These are phyloP conservation scores for Botrytis fabae DNA, from an alignment of 2,329 filamentous ascomycete species.

Conservation along the genomic window DNA sequence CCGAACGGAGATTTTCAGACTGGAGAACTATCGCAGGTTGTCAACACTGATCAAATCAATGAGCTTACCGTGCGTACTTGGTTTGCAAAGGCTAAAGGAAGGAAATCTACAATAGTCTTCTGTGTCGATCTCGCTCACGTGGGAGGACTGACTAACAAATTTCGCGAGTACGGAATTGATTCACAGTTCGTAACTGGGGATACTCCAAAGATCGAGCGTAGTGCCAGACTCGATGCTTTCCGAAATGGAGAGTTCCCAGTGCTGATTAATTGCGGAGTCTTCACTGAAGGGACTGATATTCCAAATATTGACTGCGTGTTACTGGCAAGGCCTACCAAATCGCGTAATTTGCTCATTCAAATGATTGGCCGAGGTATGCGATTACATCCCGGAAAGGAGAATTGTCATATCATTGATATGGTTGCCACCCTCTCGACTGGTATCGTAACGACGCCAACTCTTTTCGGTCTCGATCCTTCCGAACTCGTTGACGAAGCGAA, in stretches of 20 bases:
- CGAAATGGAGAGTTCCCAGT: conserved; percentile 76
- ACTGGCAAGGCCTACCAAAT: conserved; percentile 83
- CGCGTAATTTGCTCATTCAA: conserved; percentile 89
- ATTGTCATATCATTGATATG: conserved; percentile 97
- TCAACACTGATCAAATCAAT: conserved; percentile 82
- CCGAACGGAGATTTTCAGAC: conserved; percentile 76
- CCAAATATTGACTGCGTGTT: conserved; percentile 95
- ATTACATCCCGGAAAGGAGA: conserved; percentile 72
- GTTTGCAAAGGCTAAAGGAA: conserved; percentile 70
- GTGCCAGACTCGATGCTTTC: conserved; percentile 73
- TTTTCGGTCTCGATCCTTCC: conserved; percentile 87
- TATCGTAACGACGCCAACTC: conserved; percentile 84
- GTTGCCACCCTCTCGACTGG: conserved; percentile 82
- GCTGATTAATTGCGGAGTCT: conserved; percentile 91
- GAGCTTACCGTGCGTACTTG: conserved; percentile 83
- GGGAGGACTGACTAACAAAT: conserved; percentile 68
- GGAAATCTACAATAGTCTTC: conserved; percentile 88
- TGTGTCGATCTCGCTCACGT: conserved; percentile 91
- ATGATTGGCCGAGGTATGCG: conserved; percentile 98
- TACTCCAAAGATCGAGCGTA: conserved; percentile 68
- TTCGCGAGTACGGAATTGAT: conserved; percentile 76
- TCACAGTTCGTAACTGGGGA: conserved; percentile 84
- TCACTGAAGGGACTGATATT: conserved; percentile 96
- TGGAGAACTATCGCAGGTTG: conserved; percentile 72
- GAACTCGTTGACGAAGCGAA: conserved; percentile 71